Base-by-base conservation (phyloP, 306 rosid species). In the Pueraria montana region DNA sequence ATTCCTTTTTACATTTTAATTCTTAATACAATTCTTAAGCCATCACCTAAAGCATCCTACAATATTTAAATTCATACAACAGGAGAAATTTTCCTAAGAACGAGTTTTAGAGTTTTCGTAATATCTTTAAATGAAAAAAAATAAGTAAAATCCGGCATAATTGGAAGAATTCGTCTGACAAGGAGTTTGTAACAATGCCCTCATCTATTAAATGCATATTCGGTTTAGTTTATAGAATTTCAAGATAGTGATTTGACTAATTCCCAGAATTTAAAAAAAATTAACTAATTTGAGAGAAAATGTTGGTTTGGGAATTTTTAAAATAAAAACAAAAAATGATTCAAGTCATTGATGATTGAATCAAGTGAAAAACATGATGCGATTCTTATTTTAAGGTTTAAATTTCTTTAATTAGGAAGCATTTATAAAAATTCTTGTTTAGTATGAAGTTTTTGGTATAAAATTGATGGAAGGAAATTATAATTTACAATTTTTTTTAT, bases 101-200 rank as follows among this genome's bases (percentile, higher is more conserved):
- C 45, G 17, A 45, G 59, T 32, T 30, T 16, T 59, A 8, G 7
- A 17, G 5, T 77, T 69, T 56, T 45, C 6, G 12, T 81, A 24
- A 4, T 23, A 53, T 38, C 11, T 66, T 64, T 6, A 1, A 26
- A 8, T 0, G 4, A 30, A 2, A 20, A 24, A 68, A 40, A 59
- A 61, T 7, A 21, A 34, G 11, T 65, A 78, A 1, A 14, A 24
- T 40, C n/a, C 24, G 4, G n/a, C 52, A 23, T 20, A 82, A 67
- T 7, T 63, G 77, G 69, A 64, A 64, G 69, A 78, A 78, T 27
- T 84, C 9, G 16, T 67, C 76, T 38, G 70, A 36, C 12, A 67
- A 67, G 46, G 17, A 53, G 3, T 34, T 69, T 36, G n/a, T n/a
- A n/a, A n/a, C n/a, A n/a, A n/a, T n/a, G n/a, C 16, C 30, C 7